These are phyloP conservation scores for Chlorokybus atmophyticus DNA, from an alignment of 139 green algal genomes.

Conservation along the genomic window DNA sequence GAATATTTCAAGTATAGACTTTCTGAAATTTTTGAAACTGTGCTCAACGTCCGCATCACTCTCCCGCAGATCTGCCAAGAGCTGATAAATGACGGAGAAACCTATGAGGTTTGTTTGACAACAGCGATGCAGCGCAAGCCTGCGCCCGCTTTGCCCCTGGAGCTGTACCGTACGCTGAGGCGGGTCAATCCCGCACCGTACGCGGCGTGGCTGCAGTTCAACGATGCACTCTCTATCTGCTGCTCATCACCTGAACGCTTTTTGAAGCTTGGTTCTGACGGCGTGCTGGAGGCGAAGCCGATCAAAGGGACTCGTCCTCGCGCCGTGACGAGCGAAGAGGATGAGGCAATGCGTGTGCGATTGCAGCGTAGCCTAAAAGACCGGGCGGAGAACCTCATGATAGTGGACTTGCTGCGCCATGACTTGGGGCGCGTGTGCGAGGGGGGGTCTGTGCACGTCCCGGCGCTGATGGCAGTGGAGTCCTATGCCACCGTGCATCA, in stretches of 20 bases:
- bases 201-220: slow-evolving; percentile 66
- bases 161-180: slow-evolving; percentile 67
- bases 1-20: too few relatives aligned
- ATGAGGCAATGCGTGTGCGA: slow-evolving; percentile 37
- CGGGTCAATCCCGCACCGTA: slow-evolving; percentile 87
- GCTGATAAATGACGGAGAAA: slow-evolving; percentile 49
- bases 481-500: slow-evolving; percentile 89
- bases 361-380: slow-evolving; percentile 73
- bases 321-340: slow-evolving; percentile 28
- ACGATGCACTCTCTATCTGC: slow-evolving; percentile 28
- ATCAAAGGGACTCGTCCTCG: slow-evolving; percentile 72
- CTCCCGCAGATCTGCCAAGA: slow-evolving; percentile 5
- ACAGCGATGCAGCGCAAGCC: slow-evolving; percentile 10
- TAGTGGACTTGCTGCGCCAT: slow-evolving; percentile 96
- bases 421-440: slow-evolving; percentile 55
- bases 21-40: too few relatives aligned
- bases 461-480: slow-evolving; percentile 82
- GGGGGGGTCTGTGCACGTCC: slow-evolving; percentile 58
- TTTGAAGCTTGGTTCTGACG: slow-evolving; percentile 39
- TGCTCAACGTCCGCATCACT: too few relatives aligned
- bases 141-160: slow-evolving; percentile 15
- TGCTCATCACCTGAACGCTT: slow-evolving; percentile 97
- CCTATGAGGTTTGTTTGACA: slow-evolving; percentile 96
- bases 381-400: slow-evolving; percentile 98
- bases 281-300: slow-evolving; percentile 79